phyloP scores from a whole-genome alignment of 805 yeast species.

The Kazachstania bromeliacearum region DNA sequence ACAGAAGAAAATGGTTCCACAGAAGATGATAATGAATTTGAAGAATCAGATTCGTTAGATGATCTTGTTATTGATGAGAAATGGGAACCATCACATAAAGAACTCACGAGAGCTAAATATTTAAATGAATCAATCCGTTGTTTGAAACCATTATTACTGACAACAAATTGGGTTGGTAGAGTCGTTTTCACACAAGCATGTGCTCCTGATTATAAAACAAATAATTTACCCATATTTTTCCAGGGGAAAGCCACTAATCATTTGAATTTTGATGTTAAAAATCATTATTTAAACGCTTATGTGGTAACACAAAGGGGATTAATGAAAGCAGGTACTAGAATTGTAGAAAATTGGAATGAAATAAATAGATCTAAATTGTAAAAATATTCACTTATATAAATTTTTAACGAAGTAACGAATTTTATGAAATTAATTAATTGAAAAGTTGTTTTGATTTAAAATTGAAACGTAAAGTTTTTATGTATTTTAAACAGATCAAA shows the following conservation, averaged over 20 bases:
- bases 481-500: too few species aligned
- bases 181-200: slow-evolving; percentile 29
- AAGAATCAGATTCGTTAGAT: slow-evolving; percentile 1
- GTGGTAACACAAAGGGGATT: slow-evolving; percentile 24
- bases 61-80: slow-evolving; percentile 19
- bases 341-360: slow-evolving; percentile 5
- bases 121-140: slow-evolving; percentile 48
- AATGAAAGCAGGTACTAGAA: slow-evolving; percentile 10
- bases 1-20: background rate
- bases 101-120: slow-evolving; percentile 32
- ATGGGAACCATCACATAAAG: slow-evolving; percentile 41
- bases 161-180: slow-evolving; percentile 47
- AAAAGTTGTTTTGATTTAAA: too few species aligned
- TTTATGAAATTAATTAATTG: too few species aligned
- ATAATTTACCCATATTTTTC: slow-evolving; percentile 17
- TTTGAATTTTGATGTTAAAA: slow-evolving; percentile 3
- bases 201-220: slow-evolving; percentile 19
- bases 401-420: too few species aligned
- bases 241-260: background rate
- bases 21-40: slow-evolving; percentile 2
- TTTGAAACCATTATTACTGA: slow-evolving; percentile 42
- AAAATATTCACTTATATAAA: too few species aligned
- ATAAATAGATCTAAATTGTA: background rate
- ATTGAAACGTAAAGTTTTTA: too few species aligned
- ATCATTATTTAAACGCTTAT: slow-evolving; percentile 23